Percentiles rank a stretch among this genome's conserved stretches.
Conservation (phyloP, 768 basidiomycete species). For the Mycena pura region DNA sequence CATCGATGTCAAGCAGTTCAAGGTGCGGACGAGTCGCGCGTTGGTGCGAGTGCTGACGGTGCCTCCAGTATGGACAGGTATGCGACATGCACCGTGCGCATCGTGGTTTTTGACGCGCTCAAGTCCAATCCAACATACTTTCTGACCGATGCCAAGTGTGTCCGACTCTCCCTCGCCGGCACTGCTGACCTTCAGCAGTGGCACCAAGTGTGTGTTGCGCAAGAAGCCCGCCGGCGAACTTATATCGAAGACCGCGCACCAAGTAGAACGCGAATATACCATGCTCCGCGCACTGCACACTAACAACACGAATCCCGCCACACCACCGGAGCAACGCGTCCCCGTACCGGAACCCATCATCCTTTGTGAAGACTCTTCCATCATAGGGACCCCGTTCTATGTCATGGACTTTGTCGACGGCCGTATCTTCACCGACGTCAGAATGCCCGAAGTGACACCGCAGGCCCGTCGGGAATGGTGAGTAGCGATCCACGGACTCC, state of each 20-base stretch:
- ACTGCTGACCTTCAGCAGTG: slow-evolving; percentile 39
- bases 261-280: slow-evolving; percentile 92
- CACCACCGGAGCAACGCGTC: slow-evolving; percentile 57
- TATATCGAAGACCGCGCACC: slow-evolving; percentile 90
- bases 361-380: slow-evolving; percentile 76
- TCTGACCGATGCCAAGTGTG: slow-evolving; percentile 77
- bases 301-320: slow-evolving; percentile 69
- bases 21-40: background rate
- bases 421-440: slow-evolving; percentile 87
- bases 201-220: slow-evolving; percentile 79
- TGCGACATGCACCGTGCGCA: slow-evolving; percentile 21
- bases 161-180: slow-evolving; percentile 6
- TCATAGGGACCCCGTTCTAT: slow-evolving; percentile 93
- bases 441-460: slow-evolving; percentile 72
- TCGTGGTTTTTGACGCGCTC: slow-evolving; percentile 3
- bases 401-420: slow-evolving; percentile 97
- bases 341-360: slow-evolving; percentile 88
- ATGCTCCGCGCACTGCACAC: slow-evolving; percentile 79
- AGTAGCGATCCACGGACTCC: slow-evolving; percentile 29
- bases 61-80: slow-evolving; percentile 84
- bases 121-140: slow-evolving; percentile 98
- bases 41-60: background rate
- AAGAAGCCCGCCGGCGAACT: slow-evolving; percentile 92
- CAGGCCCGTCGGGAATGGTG: slow-evolving; percentile 76
- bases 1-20: slow-evolving; percentile 87